Base-by-base conservation (phyloP, 805 yeast species). In the Saturnispora dispora region DNA sequence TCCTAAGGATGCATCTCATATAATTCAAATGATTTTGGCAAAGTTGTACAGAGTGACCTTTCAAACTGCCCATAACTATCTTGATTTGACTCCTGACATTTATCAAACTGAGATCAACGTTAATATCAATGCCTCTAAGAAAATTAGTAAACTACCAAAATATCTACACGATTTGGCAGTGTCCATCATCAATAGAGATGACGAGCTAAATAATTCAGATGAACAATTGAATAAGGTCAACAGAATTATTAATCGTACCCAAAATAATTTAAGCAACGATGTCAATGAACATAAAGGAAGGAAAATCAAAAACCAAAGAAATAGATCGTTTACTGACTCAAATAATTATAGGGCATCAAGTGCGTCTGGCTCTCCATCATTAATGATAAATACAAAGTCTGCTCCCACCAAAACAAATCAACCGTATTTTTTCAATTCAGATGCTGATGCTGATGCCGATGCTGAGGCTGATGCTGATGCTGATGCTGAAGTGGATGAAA, bases 1-100 rank as follows among this genome's bases (percentile, higher is more conserved):
- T 62, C 98, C 98, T 5, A 79, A 85, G 55, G 87, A 96, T 0
- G 84, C 96, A 0, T 87, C 96, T 0, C 96, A 90, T 65, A 90
- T 93, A 30, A 91, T 91, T 13, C 96, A 95, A 59, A 89, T 91
- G 79, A 88, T 91, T 23, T 69, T 91, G 51, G 83, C 95, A 1
- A 77, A 96, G 55, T 73, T 93, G 49, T 88, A 88, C 63, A 78
- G 95, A 57, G 96, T 93, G 8, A 91, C 98, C 0, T 82, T 91
- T 66, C 90, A 87, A 61, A 87, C 97, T 0, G 87, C 93, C 9
- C 93, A 90, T 63, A 77, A 79, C 55, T 93, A 91, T 64, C 71
- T 91, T 46, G 96, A 96, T 0, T 68, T 91, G 22, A 88, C 97
- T 0, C 71, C 77, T 18, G 96, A 89, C 59, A 81, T 91, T 30